Percentiles rank a stretch among this genome's conserved stretches.
Conservation (phyloP, 371 early-diverging fungal genomes). For the Apophysomyces trapeziformis region DNA sequence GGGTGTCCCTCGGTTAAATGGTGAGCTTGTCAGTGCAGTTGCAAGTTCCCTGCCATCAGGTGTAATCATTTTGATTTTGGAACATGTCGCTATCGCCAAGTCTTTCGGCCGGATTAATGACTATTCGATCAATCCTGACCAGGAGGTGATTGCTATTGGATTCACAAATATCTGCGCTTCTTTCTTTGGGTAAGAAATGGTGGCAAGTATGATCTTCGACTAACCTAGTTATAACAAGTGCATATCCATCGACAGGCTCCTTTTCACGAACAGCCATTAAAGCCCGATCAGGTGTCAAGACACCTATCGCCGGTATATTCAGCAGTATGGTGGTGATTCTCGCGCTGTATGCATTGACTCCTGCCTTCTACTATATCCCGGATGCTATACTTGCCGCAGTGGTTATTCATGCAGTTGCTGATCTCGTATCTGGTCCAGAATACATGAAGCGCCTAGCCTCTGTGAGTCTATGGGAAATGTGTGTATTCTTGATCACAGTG, state of each 20-base stretch:
- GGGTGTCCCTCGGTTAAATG: conserved; percentile 50
- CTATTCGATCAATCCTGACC: conserved; percentile 67
- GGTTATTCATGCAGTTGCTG: conserved; percentile 74
- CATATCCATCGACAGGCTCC: conserved; percentile 52
- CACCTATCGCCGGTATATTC: conserved; percentile 82
- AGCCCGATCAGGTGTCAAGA: conserved; percentile 78
- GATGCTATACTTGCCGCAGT: conserved; percentile 79
- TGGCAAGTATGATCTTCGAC: not conserved
- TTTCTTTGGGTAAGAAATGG: conserved; percentile 66
- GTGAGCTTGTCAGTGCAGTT: conserved; percentile 44
- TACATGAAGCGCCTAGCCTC: conserved; percentile 41
- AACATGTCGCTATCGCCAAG: conserved; percentile 84
- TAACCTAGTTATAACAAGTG: conserved; percentile 10
- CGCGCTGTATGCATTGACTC: conserved; percentile 80
- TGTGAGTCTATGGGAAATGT: conserved; percentile 11
- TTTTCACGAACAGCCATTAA: conserved; percentile 72
- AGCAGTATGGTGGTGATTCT: conserved; percentile 76
- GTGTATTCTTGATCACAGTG: conserved; percentile 11
- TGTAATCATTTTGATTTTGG: conserved; percentile 76
- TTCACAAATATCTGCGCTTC: conserved; percentile 77
- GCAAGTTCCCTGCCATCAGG: conserved; percentile 63
- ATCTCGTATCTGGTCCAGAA: conserved; percentile 53
- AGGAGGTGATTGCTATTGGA: conserved; percentile 89
- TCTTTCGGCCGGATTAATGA: conserved; percentile 78
- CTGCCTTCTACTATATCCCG: conserved; percentile 86